phyloP scores from a whole-genome alignment of 116 monocot species.

The Phalaenopsis hybrid region DNA sequence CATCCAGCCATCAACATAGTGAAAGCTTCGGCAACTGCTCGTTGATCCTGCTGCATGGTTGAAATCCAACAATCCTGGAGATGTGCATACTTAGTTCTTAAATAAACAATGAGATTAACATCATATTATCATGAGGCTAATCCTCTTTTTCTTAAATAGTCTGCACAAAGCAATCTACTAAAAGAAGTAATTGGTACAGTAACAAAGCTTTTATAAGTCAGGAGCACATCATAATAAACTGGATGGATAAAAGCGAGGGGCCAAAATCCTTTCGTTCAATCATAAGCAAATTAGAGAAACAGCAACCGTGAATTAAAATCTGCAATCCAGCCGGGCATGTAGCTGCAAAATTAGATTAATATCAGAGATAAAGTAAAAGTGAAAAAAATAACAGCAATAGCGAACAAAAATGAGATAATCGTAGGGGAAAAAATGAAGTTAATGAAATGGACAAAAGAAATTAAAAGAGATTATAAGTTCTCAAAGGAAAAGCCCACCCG shows the following conservation, averaged over 20 bases:
- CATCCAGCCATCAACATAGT: slow-evolving; percentile 3
- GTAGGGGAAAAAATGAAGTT: no score
- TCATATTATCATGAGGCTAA: slow-evolving; percentile 1
- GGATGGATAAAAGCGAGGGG: neutral
- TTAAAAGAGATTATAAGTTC: no score
- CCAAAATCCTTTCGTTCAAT: neutral
- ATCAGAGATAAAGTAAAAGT: no score
- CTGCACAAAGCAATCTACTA: neutral
- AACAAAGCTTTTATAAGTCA: neutral
- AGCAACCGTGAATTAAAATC: neutral
- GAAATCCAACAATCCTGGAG: slow-evolving; percentile 8
- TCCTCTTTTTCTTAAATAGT: neutral
- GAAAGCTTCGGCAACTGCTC: slow-evolving; percentile 2
- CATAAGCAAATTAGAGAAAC: neutral
- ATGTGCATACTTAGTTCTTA: slow-evolving; percentile 2
- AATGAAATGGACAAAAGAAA: no score
- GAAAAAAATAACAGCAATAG: no score
- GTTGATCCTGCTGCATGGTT: slow-evolving; percentile 4
- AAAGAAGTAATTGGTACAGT: slow-evolving; percentile 9
- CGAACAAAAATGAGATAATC: no score
- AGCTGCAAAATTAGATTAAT: neutral
- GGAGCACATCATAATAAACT: neutral
- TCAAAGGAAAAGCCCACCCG: no score
- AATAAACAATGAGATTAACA: slow-evolving; percentile 5
- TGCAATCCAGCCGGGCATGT: neutral